phyloP scores from a whole-genome alignment of 2,329 filamentous ascomycete species.

The Aspergillus viridinutans region DNA sequence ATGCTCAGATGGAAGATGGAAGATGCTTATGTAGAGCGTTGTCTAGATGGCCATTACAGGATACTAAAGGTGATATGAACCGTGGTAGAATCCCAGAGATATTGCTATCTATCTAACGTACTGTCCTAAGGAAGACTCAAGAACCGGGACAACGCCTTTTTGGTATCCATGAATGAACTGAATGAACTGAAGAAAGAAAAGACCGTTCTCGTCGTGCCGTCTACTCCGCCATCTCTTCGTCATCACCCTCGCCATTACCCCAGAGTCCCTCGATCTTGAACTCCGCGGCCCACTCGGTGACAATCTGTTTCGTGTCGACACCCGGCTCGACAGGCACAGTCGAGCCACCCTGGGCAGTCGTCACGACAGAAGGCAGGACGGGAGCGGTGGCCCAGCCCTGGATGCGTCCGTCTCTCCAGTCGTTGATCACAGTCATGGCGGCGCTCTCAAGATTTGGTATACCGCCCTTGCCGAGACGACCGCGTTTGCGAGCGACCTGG shows the following conservation, averaged over 20 bases:
- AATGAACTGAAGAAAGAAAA: conserved; percentile 18
- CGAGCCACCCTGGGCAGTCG: conserved; percentile 32
- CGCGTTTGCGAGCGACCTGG: conserved; percentile 90
- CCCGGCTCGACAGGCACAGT: conserved; percentile 32
- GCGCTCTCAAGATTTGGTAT: conserved; percentile 84
- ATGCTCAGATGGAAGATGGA: no score
- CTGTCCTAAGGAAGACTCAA: conserved; percentile 6
- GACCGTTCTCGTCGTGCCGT: neutral
- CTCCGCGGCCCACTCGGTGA: conserved; percentile 88
- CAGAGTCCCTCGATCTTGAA: conserved; percentile 93
- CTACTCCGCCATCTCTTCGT: conserved; percentile 41
- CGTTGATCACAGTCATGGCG: conserved; percentile 89
- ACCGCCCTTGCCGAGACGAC: conserved; percentile 80
- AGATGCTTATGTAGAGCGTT: no score
- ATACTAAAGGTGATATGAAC: no score
- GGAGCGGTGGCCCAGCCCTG: conserved; percentile 87
- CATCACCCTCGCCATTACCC: conserved; percentile 57
- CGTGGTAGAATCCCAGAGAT: neutral
- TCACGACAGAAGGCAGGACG: conserved; percentile 53
- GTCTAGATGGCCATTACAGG: no score
- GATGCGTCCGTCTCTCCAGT: conserved; percentile 93
- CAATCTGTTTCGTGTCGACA: conserved; percentile 76
- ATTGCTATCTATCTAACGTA: conserved; percentile 7
- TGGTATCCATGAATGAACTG: conserved; percentile 30
- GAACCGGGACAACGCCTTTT: conserved; percentile 20